Evolutionary conservation across 139 green algal species (phyloP), one percentile per base, ranked within the genome.

Genomic region (Chlorella sp.): DNA sequence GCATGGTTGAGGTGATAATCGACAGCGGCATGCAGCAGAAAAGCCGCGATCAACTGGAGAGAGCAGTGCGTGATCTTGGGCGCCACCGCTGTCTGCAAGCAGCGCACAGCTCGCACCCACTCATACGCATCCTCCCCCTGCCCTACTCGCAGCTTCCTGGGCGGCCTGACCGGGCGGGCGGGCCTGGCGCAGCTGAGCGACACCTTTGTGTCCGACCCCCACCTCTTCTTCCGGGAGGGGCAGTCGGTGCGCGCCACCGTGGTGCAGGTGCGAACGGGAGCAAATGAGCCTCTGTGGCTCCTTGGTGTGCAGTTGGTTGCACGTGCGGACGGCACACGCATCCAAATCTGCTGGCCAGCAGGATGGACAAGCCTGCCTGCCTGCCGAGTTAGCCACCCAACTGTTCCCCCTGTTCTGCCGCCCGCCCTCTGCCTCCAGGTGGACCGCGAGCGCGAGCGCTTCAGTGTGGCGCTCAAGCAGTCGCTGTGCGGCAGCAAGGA

Each of bases 151-250:
- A 88, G 87, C 34, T 99, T 98, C 87, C 84, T 97, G 41, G 92
- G 88, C 0, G 84, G 91, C 25, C 84, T 97, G 9, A 98, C 95
- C 44, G 96, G 93, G 51, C 82, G 94, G 18, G 93, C 89, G 4
- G 95, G 94, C 7, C 83, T 97, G 68, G 81, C 93, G 6, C 93
- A 97, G 88, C 91, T 98, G 79, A 88, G 91, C 41, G 95, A 98
- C 88, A 89, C 81, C 23, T 96, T 97, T 83, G 94, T 98, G 25
- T 91, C 82, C 20, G 92, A 98, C 82, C 93, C 95, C 0, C 32
- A 76, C 0, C 73, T 82, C 3, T 84, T 93, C 44, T 98, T 95
- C 76, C 21, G 63, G 1, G 75, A 89, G 56, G 94, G 94, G 1
- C 95, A 98, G 89, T 92, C 88, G 25, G 95, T 99, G 39, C 82